A percentile compares a stretch with the other conserved stretches of the same genome.
Evolutionary conservation across 495 filamentous ascomycete species (phyloP).

Genomic region (Neurospora hispaniola): DNA sequence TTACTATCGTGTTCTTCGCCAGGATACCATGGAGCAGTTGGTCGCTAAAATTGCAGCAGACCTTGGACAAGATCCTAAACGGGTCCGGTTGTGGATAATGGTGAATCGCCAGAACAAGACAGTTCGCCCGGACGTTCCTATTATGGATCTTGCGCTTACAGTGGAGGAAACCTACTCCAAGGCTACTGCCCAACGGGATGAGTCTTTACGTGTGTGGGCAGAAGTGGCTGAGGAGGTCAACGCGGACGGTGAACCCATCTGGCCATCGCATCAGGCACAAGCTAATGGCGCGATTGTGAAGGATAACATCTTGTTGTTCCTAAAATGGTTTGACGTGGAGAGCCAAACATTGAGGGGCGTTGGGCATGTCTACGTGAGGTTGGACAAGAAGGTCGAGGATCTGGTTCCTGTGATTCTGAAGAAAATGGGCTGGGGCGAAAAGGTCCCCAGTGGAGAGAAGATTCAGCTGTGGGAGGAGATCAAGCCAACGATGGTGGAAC

Average conservation of each 20-base stretch:
- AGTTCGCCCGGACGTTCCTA: constrained; percentile 74
- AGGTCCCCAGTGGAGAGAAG: constrained; percentile 37
- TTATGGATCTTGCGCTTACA: constrained; percentile 65
- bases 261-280: constrained; percentile 45
- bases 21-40: constrained; percentile 65
- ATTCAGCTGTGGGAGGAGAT: constrained; percentile 88
- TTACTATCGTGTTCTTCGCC: constrained; percentile 58
- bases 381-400: constrained; percentile 77
- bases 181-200: constrained; percentile 50
- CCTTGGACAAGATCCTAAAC: constrained; percentile 47
- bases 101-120: constrained; percentile 98
- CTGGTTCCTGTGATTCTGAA: constrained; percentile 69
- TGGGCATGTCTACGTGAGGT: constrained; percentile 75
- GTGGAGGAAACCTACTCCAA: constrained; percentile 67
- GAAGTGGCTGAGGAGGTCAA: constrained; percentile 59
- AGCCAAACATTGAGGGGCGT: constrained; percentile 64
- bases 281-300: constrained; percentile 38
- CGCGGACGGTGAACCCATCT: constrained; percentile 52
- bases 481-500: constrained; percentile 93
- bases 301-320: constrained; percentile 66
- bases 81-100: constrained; percentile 86
- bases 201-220: constrained; percentile 74
- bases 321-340: constrained; percentile 82
- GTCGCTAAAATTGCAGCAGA: constrained; percentile 57
- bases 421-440: constrained; percentile 77